phyloP scores from a whole-genome alignment of 2,329 filamentous ascomycete species.

The Cladosporium sp. region DNA sequence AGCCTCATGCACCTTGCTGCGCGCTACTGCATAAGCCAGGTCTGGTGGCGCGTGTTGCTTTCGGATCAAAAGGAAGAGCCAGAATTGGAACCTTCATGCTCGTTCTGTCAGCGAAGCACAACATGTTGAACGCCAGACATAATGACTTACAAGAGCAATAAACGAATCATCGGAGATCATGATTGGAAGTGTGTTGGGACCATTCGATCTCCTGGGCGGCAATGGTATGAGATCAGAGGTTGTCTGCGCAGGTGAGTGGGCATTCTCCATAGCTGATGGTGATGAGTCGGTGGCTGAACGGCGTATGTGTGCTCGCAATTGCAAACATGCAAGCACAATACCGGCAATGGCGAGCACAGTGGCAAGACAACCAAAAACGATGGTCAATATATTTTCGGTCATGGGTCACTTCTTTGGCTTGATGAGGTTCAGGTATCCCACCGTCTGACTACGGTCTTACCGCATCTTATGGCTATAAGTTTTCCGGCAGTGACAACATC shows the following conservation, averaged over 20 bases:
- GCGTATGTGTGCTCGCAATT: not conserved
- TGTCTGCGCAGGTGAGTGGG: too few relatives aligned
- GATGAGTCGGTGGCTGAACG: not conserved
- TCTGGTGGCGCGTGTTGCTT: not conserved
- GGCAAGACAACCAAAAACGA: not conserved
- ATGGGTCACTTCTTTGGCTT: not conserved
- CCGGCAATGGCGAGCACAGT: not conserved
- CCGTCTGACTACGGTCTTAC: too few relatives aligned
- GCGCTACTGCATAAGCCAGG: not conserved
- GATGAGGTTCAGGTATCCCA: too few relatives aligned
- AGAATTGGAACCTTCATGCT: not conserved
- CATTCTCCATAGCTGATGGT: not conserved
- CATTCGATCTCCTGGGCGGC: too few relatives aligned
- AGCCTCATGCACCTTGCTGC: not conserved
- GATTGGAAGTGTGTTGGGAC: too few relatives aligned
- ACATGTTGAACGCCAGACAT: too few relatives aligned
- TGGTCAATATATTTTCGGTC: not conserved
- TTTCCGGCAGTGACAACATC: not conserved
- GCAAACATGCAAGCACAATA: not conserved
- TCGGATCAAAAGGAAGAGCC: not conserved
- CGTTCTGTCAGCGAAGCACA: not conserved
- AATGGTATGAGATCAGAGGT: too few relatives aligned
- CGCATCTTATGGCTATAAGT: not conserved
- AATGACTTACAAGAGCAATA: too few relatives aligned
- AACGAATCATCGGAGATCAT: too few relatives aligned